A percentile compares a stretch with the other conserved stretches of the same genome.
These are phyloP conservation scores for Saccharomyces kudriavzevii DNA, from an alignment of 805 yeast species.

Conservation along the genomic window DNA sequence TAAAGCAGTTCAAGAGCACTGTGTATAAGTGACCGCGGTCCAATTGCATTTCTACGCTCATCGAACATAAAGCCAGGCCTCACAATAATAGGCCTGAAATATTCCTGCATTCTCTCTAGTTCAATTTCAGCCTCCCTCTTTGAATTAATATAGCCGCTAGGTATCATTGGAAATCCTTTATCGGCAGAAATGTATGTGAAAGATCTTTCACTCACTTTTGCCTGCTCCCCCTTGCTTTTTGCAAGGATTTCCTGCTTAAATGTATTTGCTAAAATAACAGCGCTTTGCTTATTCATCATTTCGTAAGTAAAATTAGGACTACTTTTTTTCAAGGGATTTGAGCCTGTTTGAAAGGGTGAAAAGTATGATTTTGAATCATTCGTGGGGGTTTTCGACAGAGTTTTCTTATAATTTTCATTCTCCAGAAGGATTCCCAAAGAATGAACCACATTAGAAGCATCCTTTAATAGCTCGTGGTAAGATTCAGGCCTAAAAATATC, in stretches of 20 bases:
- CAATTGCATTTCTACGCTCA: conserved; percentile 32
- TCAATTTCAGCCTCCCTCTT: conserved; percentile 72
- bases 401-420: conserved; percentile 56
- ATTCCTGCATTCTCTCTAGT: conserved; percentile 34
- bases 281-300: conserved; percentile 61
- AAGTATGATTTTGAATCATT: conserved; percentile 1
- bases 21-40: conserved; percentile 29
- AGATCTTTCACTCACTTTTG: conserved; percentile 27
- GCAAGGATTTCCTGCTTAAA: conserved; percentile 30
- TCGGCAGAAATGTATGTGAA: conserved; percentile 82
- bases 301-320: conserved; percentile 41
- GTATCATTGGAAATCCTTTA: conserved; percentile 56
- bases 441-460: conserved; percentile 67
- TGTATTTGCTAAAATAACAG: conserved; percentile 53
- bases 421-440: conserved; percentile 72
- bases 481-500: conserved; percentile 59
- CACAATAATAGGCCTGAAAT: conserved; percentile 51
- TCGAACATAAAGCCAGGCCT: conserved; percentile 86
- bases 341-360: conserved; percentile 32
- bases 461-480: conserved; percentile 40
- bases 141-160: conserved; percentile 62
- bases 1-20: conserved; percentile 37
- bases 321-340: conserved; percentile 47
- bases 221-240: conserved; percentile 3
- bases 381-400: conserved; percentile 1